Evolutionary conservation across 2,329 filamentous ascomycete genomes (phyloP), one percentile per base, ranked within the genome.

Genomic region (Talaromyces rugulosus): DNA sequence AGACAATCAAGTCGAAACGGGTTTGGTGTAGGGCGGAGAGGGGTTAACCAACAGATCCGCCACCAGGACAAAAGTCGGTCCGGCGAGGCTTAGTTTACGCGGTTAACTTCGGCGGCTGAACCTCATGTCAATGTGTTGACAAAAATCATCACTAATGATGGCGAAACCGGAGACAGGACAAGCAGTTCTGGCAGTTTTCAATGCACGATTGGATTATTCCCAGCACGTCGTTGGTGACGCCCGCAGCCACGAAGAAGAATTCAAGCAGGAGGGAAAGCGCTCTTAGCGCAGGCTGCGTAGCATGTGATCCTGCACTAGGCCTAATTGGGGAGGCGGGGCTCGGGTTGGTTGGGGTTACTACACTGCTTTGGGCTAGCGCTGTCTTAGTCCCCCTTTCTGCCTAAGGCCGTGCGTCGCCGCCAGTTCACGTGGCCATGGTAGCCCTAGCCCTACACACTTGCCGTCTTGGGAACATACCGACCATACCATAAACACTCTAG

Each of bases 381-480:
- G 11, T 4, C 2, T 9, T 47, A 11, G 44, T 27, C 12, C 30
- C 50, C 50, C 50, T 53, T 53, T 53, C 50, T 53, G 27, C 27
- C 50, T 31, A 27, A 53, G 50, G 28, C 44, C 42, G 18, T 11
- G 36, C 36, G 34, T 28, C 8, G 12, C n/a, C 9, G 4, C 53
- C n/a, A 51, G 56, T 1, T 42, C 16, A 47, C 28, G 53, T 53
- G 50, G 27, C 18, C 12, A 0, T 5, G 3, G 1, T 54, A 63
- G 36, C 65, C 69, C 66, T 62, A 68, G 56, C 69, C 69, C 66
- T 69, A 63, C 3, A 1, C 5, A 9, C 14, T 18, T 44, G 40
- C 58, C 14, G n/a, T 59, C 51, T 61, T 50, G 60, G 59, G 40
- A 66, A 58, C 5, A 3, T 7, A 3, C 28, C 3, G 1, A 12